Base-by-base conservation (phyloP, 179 eudicot species). In the Beta corolliflora region DNA sequence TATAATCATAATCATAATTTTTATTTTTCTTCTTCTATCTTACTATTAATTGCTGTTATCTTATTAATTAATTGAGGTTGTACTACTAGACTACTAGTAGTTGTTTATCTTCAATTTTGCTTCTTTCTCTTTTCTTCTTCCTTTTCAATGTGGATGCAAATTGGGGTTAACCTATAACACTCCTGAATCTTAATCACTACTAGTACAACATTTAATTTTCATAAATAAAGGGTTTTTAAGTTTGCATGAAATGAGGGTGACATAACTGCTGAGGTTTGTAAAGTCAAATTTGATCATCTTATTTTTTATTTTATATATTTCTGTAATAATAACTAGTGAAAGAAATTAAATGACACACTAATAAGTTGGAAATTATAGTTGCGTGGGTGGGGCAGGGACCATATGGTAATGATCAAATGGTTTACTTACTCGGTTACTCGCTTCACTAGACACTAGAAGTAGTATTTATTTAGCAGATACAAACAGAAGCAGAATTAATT, bases 181-280 rank as follows among this genome's bases (percentile, higher is more conserved):
- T 48, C 1, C 52, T 48, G 41, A 36, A 36, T 36, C 41, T 48
- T 48, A 5, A 58, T 58, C 63, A 58, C 2, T 14, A 58, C 10
- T 61, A 21, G 5, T 61, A 19, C 23, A 9, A n/a, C 81, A 83
- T 83, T 83, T 31, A 75, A 80, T 79, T 83, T 59, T 63, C 31
- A 58, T 76, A 25, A 77, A 21, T 4, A 6, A 61, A 69, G 21
- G 21, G 72, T 68, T 80, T 79, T 21, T 12, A 59, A 69, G 52
- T 58, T 75, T 76, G 83, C 77, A 83, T 83, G 86, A 79, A 69
- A 75, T 76, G 83, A 83, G 21, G 73, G 44, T 83, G 74, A 79
- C 76, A 36, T 65, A 44, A 83, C 46, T 73, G 23, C 15, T 23
- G 45, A 6, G 7, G 29, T 67, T 65, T 21, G 48, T 36, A 75